phyloP scores from a whole-genome alignment of 2,329 filamentous ascomycete species.

The Penicillium rolfsii region DNA sequence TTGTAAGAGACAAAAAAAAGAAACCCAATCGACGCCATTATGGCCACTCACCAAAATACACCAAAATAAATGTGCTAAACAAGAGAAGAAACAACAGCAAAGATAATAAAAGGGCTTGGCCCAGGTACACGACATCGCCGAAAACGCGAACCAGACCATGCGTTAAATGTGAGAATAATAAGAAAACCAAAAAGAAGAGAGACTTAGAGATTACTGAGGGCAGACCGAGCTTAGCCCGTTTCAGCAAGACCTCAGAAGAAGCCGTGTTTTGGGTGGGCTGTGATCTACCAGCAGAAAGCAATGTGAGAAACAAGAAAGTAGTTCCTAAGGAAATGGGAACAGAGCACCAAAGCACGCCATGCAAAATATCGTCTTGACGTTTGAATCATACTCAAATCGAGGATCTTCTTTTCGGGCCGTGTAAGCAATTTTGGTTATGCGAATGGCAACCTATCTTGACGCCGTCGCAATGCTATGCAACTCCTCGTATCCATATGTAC shows the following conservation, averaged over 20 bases:
- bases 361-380: constrained; percentile 29
- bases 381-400: constrained; percentile 24
- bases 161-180: constrained; percentile 10
- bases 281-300: constrained; percentile 15
- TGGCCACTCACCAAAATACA: constrained; percentile 36
- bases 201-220: constrained; percentile 9
- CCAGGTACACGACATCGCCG: neutral
- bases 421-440: constrained; percentile 15
- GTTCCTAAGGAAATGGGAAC: constrained; percentile 10
- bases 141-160: constrained; percentile 9
- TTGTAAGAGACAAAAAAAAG: constrained; percentile 16
- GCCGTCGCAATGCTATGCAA: constrained; percentile 34
- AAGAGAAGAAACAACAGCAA: constrained; percentile 13
- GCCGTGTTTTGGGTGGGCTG: neutral
- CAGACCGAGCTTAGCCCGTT: constrained; percentile 15
- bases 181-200: constrained; percentile 14
- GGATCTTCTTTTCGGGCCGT: constrained; percentile 15
- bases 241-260: neutral
- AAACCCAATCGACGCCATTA: constrained; percentile 27
- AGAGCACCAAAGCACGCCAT: constrained; percentile 25
- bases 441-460: constrained; percentile 24
- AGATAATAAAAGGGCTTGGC: constrained; percentile 3
- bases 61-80: constrained; percentile 20
- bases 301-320: constrained; percentile 11
- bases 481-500: constrained; percentile 31